These are phyloP conservation scores for Paxillus rubicundulus DNA, from an alignment of 768 basidiomycete species.

Conservation along the genomic window DNA sequence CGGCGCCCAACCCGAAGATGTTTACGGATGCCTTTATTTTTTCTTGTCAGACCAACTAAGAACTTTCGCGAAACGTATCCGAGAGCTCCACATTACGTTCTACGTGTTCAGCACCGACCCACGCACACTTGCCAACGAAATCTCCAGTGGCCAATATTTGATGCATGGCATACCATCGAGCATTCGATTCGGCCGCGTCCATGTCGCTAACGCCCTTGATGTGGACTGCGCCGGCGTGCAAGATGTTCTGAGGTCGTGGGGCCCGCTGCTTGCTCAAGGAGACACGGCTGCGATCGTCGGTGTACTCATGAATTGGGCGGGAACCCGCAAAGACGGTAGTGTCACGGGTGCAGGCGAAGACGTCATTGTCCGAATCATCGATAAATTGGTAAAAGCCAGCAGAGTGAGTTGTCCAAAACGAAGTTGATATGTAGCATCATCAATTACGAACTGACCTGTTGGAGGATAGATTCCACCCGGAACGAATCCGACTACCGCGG, in stretches of 20 bases:
- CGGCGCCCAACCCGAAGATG: constrained; percentile 39
- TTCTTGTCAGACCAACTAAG: constrained; percentile 39
- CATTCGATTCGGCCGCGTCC: constrained; percentile 42
- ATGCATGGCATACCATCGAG: constrained; percentile 25
- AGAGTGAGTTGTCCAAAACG: constrained; percentile 15
- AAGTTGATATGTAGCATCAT: neutral
- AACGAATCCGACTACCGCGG: constrained; percentile 6
- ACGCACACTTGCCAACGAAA: constrained; percentile 38
- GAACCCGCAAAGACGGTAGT: constrained; percentile 6
- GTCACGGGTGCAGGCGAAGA: constrained; percentile 13
- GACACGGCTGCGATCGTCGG: constrained; percentile 36
- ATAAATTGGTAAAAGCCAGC: constrained; percentile 11
- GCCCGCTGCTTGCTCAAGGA: constrained; percentile 31
- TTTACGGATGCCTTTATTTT: constrained; percentile 50
- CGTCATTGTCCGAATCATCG: constrained; percentile 11
- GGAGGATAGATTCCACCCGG: constrained; percentile 14
- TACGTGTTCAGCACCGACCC: constrained; percentile 35
- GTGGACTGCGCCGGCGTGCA: constrained; percentile 30
- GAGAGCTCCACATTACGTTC: constrained; percentile 36
- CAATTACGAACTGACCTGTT: neutral
- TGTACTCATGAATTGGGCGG: constrained; percentile 43
- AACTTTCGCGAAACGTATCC: constrained; percentile 37
- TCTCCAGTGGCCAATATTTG: constrained; percentile 22
- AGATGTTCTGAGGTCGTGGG: constrained; percentile 35
- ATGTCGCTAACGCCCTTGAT: constrained; percentile 41